Conservation (phyloP, 176 grass and related monocot genomes). For the Cymbopogon citratus region DNA sequence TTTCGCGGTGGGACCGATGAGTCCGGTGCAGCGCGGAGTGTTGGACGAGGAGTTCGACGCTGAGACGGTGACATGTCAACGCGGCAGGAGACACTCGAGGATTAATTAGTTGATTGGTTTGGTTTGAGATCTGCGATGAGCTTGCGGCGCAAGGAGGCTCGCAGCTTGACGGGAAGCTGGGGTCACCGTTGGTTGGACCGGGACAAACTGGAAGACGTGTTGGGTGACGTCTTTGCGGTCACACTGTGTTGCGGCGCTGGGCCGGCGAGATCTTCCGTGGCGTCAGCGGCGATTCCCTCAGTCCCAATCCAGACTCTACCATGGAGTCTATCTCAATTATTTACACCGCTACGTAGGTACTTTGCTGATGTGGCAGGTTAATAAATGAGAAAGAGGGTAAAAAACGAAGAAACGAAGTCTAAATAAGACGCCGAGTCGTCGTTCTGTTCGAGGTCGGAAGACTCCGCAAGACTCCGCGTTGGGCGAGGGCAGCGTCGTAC, state of each 20-base stretch:
- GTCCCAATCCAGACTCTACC: too few relatives aligned
- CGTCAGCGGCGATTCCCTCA: conserved; percentile 13
- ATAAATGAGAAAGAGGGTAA: too few relatives aligned
- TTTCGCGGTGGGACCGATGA: background rate
- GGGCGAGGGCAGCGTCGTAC: too few relatives aligned
- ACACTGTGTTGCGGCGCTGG: background rate
- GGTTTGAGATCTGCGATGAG: background rate
- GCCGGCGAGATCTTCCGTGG: conserved; percentile 12
- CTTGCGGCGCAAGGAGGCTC: conserved; percentile 40
- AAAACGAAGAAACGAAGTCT: too few relatives aligned
- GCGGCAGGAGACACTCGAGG: background rate
- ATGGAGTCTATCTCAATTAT: too few relatives aligned
- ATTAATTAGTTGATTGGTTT: background rate
- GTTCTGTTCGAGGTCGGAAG: too few relatives aligned
- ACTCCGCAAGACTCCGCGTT: too few relatives aligned
- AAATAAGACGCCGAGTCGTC: too few relatives aligned
- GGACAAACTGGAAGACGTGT: conserved; percentile 52
- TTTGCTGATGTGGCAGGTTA: too few relatives aligned
- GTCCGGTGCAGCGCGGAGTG: background rate
- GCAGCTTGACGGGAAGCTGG: background rate
- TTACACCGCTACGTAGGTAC: too few relatives aligned
- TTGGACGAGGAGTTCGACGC: background rate
- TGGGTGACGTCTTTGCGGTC: conserved; percentile 34
- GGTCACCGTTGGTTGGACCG: background rate
- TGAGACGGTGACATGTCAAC: background rate